Base-by-base conservation (phyloP, 2,329 filamentous ascomycete genomes). In the Neonectria magnoliae region DNA sequence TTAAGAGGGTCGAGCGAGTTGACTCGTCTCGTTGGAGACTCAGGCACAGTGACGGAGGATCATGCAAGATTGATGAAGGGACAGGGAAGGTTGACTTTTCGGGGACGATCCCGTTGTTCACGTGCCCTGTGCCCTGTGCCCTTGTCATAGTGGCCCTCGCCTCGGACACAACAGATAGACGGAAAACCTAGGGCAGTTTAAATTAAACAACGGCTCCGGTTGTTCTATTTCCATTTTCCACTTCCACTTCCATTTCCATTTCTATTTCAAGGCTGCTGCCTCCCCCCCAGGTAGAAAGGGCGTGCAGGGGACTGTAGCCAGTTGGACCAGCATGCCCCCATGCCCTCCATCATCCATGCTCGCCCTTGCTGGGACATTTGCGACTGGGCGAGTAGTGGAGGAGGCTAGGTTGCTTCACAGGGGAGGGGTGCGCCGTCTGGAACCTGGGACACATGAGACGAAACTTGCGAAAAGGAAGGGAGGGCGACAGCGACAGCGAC, bases 391-490 rank as follows among this genome's bases (percentile, higher is more conserved):
- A 48, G 54, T 38, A 8, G 36, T 25, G 25, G 25, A 25, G 25
- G 25, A 25, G 25, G 25, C 25, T 6, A 25, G 25, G 25, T 25
- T 25, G 25, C 25, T 36, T 36, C 33, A 13, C 33, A 36, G 25
- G 22, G 22, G 33, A 50, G 42, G 45, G 33, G 16, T 42, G 36
- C 14, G 36, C 36, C n/a, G n/a, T 42, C 50, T 50, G 60, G 60
- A 54, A 57, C 61, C 50, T 56, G 50, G 56, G 64, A 66, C 55
- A 73, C 68, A 68, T 68, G 69, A 73, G 71, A 73, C 68, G 71
- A 73, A 72, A 68, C 58, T 53, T 55, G 41, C 27, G 57, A 73
- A 68, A 50, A 36, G 13, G 38, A 52, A 48, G 5, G 25, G 25
- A 29, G 60, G 58, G 61, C 48, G 53, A 63, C 55, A 20, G 8